Evolutionary conservation across 2,329 filamentous ascomycete species (phyloP).

Genomic region (Knufia petricola): DNA sequence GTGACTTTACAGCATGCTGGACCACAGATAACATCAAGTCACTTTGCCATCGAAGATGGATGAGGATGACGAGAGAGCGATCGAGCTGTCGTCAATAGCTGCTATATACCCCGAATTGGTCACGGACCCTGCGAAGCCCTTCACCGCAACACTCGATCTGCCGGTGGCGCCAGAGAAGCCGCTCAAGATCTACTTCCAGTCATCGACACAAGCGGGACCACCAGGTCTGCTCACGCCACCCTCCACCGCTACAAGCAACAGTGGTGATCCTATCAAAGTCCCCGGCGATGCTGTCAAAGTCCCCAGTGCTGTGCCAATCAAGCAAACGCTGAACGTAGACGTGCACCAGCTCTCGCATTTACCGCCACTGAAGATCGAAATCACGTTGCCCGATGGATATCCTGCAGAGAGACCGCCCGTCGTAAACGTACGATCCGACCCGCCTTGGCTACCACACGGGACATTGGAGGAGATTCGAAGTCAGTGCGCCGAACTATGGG

Average conservation of each 20-base stretch:
- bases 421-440: conserved; percentile 39
- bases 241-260: conserved; percentile 26
- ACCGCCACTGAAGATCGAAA: conserved; percentile 45
- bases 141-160: conserved; percentile 45
- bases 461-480: conserved; percentile 37
- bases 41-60: conserved; percentile 26
- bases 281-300: conserved; percentile 15
- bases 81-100: conserved; percentile 50
- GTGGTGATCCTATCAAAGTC: conserved; percentile 15
- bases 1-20: conserved; percentile 6
- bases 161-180: conserved; percentile 46
- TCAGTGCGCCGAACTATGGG: conserved; percentile 46
- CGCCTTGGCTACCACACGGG: conserved; percentile 43
- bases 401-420: conserved; percentile 43
- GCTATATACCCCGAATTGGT: conserved; percentile 55
- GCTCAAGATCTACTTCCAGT: conserved; percentile 37
- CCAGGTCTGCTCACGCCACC: conserved; percentile 33
- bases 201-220: conserved; percentile 25
- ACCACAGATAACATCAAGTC: conserved; percentile 7
- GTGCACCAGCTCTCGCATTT: conserved; percentile 43
- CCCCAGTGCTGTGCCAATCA: background rate
- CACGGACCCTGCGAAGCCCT: conserved; percentile 37
- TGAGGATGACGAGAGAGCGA: conserved; percentile 46
- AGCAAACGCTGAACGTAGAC: conserved; percentile 11
- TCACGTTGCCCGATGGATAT: conserved; percentile 47